Percentiles rank a stretch among this genome's conserved stretches.
phyloP scores from a whole-genome alignment of 148 eudicot genomes.

The Rhododendron kiyosumense region DNA sequence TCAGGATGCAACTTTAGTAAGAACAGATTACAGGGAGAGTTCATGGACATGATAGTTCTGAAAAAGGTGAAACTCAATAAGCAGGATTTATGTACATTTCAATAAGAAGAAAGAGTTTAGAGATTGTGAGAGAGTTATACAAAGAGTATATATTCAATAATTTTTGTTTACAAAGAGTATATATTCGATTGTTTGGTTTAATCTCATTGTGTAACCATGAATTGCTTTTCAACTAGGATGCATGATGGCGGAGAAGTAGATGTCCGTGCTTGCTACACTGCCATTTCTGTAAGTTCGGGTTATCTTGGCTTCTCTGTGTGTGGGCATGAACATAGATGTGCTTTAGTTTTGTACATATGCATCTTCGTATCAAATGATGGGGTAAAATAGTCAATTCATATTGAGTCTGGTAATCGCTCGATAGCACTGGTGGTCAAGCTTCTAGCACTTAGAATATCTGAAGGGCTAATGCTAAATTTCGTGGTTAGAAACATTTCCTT shows the following conservation, averaged over 20 bases:
- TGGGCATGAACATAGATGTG: not conserved
- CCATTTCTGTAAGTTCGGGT: constrained; percentile 59
- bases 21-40: not conserved
- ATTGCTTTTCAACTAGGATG: constrained; percentile 54
- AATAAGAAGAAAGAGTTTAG: not conserved
- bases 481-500: not conserved
- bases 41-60: not conserved
- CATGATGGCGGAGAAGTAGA: constrained; percentile 92
- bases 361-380: not conserved
- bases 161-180: not conserved
- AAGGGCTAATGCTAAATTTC: not conserved
- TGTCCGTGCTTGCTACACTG: constrained; percentile 99
- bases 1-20: not conserved
- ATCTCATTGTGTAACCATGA: not conserved
- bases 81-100: not conserved
- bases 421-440: not conserved
- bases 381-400: not conserved
- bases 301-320: not conserved
- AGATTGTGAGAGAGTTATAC: not conserved
- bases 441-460: not conserved
- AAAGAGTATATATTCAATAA: not conserved
- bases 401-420: not conserved
- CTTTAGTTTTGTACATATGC: not conserved
- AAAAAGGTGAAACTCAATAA: not conserved
- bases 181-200: not conserved